These are phyloP conservation scores for Exobasidium cylindrosporum DNA, from an alignment of 1,284 basidiomycete genomes.

Conservation along the genomic window DNA sequence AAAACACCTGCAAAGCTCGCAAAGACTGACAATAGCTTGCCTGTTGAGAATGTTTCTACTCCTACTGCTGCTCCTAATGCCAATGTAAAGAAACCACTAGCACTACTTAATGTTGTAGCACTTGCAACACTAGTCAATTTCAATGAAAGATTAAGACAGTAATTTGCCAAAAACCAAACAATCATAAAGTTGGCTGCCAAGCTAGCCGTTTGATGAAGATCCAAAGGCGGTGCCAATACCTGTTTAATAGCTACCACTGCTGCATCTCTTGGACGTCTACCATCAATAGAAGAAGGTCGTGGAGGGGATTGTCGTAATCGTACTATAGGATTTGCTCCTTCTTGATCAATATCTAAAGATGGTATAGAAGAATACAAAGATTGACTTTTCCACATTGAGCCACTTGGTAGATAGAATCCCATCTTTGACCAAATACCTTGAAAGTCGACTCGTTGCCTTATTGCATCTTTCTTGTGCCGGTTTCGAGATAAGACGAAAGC, in stretches of 20 bases:
- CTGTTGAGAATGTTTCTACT: constrained; percentile 73
- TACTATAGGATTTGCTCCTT: background rate
- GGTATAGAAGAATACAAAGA: background rate
- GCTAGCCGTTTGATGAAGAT: constrained; percentile 39
- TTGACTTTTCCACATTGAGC: constrained; percentile 4
- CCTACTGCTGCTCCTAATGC: constrained; percentile 76
- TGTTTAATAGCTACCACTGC: background rate
- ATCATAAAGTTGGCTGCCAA: constrained; percentile 48
- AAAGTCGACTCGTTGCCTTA: background rate
- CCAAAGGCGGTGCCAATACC: constrained; percentile 37
- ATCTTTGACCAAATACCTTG: constrained; percentile 7
- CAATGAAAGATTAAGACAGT: constrained; percentile 48
- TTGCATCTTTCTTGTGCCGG: constrained; percentile 18
- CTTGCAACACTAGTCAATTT: constrained; percentile 51
- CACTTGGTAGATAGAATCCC: background rate
- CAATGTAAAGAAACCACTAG: constrained; percentile 86
- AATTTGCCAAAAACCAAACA: constrained; percentile 54
- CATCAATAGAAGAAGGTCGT: constrained; percentile 47
- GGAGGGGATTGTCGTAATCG: background rate
- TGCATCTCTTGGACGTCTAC: constrained; percentile 34
- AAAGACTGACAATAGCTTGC: constrained; percentile 76
- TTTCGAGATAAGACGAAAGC: constrained; percentile 57
- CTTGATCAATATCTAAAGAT: background rate
- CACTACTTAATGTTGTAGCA: constrained; percentile 61
- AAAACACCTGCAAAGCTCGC: constrained; percentile 80